Percentiles rank a stretch among this genome's conserved stretches.
phyloP scores from a whole-genome alignment of 176 grass and related monocot genomes.

The Avena insularis region DNA sequence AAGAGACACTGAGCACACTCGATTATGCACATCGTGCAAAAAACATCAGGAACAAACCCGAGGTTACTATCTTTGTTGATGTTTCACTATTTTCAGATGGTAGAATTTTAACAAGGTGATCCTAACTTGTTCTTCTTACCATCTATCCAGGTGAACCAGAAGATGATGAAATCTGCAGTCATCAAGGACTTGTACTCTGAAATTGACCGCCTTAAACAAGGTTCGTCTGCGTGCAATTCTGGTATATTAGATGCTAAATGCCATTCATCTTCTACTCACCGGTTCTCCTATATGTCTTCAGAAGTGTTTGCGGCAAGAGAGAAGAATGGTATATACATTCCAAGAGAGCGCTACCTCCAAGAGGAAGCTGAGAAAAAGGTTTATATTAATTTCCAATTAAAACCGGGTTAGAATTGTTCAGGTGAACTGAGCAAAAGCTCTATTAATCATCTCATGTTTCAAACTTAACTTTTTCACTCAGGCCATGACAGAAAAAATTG shows the following conservation, averaged over 20 bases:
- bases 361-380: constrained; percentile 99
- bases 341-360: constrained; percentile 85
- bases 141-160: constrained; percentile 81
- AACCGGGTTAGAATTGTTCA: constrained; percentile 25
- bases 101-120: constrained; percentile 13
- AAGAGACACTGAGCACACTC: constrained; percentile 96
- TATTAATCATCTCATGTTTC: constrained; percentile 34
- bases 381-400: constrained; percentile 17
- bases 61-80: constrained; percentile 58
- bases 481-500: constrained; percentile 98
- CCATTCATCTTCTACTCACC: constrained; percentile 37
- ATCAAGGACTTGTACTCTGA: constrained; percentile 95
- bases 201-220: constrained; percentile 99
- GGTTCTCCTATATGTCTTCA: constrained; percentile 43
- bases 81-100: constrained; percentile 22
- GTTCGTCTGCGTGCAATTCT: constrained; percentile 51
- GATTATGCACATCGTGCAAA: constrained; percentile 99
- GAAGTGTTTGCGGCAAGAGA: constrained; percentile 99
- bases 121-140: constrained; percentile 37
- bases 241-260: constrained; percentile 36
- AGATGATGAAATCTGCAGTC: constrained; percentile 97
- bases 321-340: constrained; percentile 99
- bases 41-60: constrained; percentile 99
- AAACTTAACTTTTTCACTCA: constrained; percentile 45
- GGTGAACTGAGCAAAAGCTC: neutral